These are phyloP conservation scores for Fagus crenata DNA, from an alignment of 306 rosid genomes.

Conservation along the genomic window DNA sequence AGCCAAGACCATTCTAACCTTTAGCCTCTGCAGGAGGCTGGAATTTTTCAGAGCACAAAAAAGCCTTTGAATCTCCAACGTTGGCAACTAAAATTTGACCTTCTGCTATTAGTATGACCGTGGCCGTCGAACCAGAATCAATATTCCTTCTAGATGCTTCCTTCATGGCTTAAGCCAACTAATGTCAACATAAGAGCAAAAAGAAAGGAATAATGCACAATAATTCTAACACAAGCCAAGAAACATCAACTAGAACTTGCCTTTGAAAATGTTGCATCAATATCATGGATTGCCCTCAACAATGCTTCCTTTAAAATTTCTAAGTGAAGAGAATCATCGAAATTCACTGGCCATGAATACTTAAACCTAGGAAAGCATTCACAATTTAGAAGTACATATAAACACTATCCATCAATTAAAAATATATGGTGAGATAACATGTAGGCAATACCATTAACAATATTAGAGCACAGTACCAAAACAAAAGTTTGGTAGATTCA, in stretches of 20 bases:
- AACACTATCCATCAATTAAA: neutral
- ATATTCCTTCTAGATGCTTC: slow-evolving; percentile 70
- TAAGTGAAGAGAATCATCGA: slow-evolving; percentile 76
- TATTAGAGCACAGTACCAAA: neutral
- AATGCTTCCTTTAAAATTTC: slow-evolving; percentile 90
- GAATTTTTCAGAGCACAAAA: slow-evolving; percentile 80
- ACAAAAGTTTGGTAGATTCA: neutral
- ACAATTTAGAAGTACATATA: slow-evolving; percentile 19
- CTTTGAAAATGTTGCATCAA: slow-evolving; percentile 83
- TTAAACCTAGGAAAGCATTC: slow-evolving; percentile 63
- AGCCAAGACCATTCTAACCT: slow-evolving; percentile 53
- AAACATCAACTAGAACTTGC: slow-evolving; percentile 43
- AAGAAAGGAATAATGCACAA: slow-evolving; percentile 1
- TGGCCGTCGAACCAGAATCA: slow-evolving; percentile 84
- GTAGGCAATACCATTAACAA: slow-evolving; percentile 3
- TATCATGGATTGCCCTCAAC: slow-evolving; percentile 81
- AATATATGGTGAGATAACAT: slow-evolving; percentile 8
- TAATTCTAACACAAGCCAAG: slow-evolving; percentile 15
- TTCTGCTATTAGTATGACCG: slow-evolving; percentile 68
- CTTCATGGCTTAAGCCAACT: slow-evolving; percentile 54
- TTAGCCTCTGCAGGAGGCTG: slow-evolving; percentile 81
- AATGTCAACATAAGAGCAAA: slow-evolving; percentile 41
- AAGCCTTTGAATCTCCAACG: slow-evolving; percentile 92
- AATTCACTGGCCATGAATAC: slow-evolving; percentile 51
- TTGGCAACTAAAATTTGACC: slow-evolving; percentile 92